Evolutionary conservation across 1,284 basidiomycete species (phyloP).

Genomic region (Tilletia setariae): DNA sequence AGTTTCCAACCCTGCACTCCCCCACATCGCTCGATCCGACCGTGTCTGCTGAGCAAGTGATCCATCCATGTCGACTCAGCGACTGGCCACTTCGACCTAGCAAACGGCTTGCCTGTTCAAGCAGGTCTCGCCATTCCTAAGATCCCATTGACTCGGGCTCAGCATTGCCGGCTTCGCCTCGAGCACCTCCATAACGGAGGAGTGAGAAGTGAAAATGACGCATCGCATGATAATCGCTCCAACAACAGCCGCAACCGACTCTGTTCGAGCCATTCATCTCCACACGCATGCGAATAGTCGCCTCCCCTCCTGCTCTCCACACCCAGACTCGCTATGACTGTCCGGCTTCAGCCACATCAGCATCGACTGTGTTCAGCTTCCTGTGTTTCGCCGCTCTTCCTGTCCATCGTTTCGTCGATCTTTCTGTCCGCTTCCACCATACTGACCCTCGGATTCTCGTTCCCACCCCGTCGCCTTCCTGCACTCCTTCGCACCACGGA

Average conservation of each 20-base stretch:
- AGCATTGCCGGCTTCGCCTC: no score
- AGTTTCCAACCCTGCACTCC: constrained; percentile 3
- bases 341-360: neutral
- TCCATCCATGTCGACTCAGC: constrained; percentile 12
- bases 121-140: no score
- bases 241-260: no score
- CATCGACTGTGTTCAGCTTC: neutral
- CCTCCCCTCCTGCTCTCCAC: neutral
- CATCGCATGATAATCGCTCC: no score
- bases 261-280: neutral
- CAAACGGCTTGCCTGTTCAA: no score
- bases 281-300: neutral
- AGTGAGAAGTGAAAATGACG: no score
- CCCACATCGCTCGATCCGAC: constrained; percentile 19
- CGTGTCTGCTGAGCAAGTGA: constrained; percentile 16
- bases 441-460: constrained; percentile 12
- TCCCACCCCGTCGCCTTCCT: neutral
- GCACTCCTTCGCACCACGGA: neutral
- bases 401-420: neutral
- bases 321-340: neutral
- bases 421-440: neutral
- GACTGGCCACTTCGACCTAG: no score
- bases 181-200: no score
- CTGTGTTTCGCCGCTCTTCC: neutral
- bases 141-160: no score